A percentile compares a stretch with the other conserved stretches of the same genome.
These are phyloP conservation scores for Pythium plurisporium DNA, from an alignment of 352 stramenopile species.

Conservation along the genomic window DNA sequence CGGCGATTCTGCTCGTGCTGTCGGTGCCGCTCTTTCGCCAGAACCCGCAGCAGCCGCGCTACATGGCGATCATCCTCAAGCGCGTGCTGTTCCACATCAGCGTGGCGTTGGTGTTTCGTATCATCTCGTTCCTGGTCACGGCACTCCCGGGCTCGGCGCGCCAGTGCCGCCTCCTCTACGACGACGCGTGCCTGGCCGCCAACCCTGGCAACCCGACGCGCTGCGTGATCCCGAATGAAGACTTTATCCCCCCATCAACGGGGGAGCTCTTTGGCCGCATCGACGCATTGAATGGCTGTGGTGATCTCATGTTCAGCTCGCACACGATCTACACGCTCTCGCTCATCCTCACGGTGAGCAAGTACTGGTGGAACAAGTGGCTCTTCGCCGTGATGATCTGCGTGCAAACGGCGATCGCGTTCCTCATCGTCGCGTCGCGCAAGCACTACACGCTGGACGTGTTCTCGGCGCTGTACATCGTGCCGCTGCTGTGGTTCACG, in stretches of 20 bases:
- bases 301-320: conserved; percentile 91
- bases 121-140: conserved; percentile 79
- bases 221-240: conserved; percentile 63
- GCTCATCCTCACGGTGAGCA: conserved; percentile 80
- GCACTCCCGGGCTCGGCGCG: conserved; percentile 55
- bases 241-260: conserved; percentile 56
- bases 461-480: conserved; percentile 85
- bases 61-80: conserved; percentile 79
- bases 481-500: conserved; percentile 80
- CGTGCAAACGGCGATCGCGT: conserved; percentile 79
- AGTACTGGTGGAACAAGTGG: conserved; percentile 84
- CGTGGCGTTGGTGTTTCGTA: conserved; percentile 65
- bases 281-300: conserved; percentile 79
- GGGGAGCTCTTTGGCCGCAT: conserved; percentile 63
- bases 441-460: conserved; percentile 92
- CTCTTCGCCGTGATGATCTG: conserved; percentile 69
- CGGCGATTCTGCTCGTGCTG: conserved; percentile 61
- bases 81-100: conserved; percentile 75
- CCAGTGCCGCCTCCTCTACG: conserved; percentile 68
- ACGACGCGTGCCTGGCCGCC: conserved; percentile 46
- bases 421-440: conserved; percentile 83
- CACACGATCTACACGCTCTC: conserved; percentile 91
- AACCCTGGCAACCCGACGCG: conserved; percentile 45
- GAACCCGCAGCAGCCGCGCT: conserved; percentile 61
- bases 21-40: conserved; percentile 62